A percentile compares a stretch with the other conserved stretches of the same genome.
Conservation (phyloP, 176 grass and related monocot species). For the Bonia amplexicaulis region DNA sequence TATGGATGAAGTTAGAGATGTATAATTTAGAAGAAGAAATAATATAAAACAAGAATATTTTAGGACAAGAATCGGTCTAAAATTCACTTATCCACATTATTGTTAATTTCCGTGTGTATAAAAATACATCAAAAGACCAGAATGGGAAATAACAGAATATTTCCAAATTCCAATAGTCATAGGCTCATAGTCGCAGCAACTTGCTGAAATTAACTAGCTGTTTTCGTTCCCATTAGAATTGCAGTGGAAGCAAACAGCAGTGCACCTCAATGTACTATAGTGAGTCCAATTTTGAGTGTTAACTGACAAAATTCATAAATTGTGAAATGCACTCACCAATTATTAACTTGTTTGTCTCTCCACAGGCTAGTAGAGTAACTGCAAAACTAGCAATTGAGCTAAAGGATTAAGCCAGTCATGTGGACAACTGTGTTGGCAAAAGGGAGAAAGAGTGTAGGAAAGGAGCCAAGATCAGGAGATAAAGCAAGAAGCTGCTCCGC, state of each 20-base stretch:
- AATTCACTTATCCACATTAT: slow-evolving; percentile 7
- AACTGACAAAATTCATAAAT: not conserved
- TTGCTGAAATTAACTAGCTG: not conserved
- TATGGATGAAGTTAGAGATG: not conserved
- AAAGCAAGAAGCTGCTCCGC: not conserved
- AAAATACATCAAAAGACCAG: not conserved
- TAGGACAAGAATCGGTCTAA: not conserved
- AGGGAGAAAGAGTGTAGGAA: not conserved
- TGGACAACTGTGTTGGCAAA: not conserved
- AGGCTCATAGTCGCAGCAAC: not conserved
- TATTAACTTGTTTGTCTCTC: not conserved
- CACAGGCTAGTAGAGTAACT: not conserved
- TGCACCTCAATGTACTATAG: not conserved
- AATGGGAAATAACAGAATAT: not conserved
- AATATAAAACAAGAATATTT: not conserved
- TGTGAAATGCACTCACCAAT: not conserved
- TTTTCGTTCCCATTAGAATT: not conserved
- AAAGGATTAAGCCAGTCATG: not conserved
- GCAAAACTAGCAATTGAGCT: not conserved
- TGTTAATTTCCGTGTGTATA: not conserved
- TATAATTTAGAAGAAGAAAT: not conserved
- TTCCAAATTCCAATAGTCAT: not conserved
- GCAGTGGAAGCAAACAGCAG: not conserved
- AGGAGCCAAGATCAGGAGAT: slow-evolving; percentile 5
- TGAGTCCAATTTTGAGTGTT: not conserved